Conservation (phyloP, 371 early-diverging fungal species). For the Rhizomucor pusillus region DNA sequence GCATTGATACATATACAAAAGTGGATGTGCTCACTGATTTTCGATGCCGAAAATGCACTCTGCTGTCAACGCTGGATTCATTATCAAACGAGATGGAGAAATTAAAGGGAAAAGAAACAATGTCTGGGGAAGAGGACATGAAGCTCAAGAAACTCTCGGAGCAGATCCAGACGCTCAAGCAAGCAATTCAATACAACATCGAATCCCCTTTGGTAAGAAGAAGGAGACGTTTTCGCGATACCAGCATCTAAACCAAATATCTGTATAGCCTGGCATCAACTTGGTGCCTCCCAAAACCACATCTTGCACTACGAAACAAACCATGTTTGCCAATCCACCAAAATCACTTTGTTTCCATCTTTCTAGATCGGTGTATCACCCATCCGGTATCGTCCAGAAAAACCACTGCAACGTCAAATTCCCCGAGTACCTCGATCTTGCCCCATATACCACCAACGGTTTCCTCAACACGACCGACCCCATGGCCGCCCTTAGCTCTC, state of each 20-base stretch:
- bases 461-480: constrained; percentile 48
- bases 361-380: constrained; percentile 68
- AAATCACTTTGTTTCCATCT: constrained; percentile 70
- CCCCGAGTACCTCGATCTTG: constrained; percentile 59
- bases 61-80: constrained; percentile 56
- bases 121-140: background rate
- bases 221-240: background rate
- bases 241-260: background rate
- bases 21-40: constrained; percentile 75
- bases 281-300: constrained; percentile 23
- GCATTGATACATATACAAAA: constrained; percentile 63
- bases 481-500: constrained; percentile 33
- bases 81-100: constrained; percentile 33
- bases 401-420: constrained; percentile 65
- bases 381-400: constrained; percentile 65
- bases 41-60: constrained; percentile 72
- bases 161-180: constrained; percentile 30
- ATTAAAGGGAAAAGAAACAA: constrained; percentile 9
- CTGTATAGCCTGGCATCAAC: constrained; percentile 32
- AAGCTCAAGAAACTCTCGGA: constrained; percentile 15
- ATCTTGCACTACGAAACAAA: constrained; percentile 55
- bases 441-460: constrained; percentile 61
- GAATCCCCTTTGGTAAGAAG: constrained; percentile 32
- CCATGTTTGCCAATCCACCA: constrained; percentile 65
- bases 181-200: constrained; percentile 36